Evolutionary conservation across 768 basidiomycete species (phyloP).

Genomic region (Pleurotus ostreatus): DNA sequence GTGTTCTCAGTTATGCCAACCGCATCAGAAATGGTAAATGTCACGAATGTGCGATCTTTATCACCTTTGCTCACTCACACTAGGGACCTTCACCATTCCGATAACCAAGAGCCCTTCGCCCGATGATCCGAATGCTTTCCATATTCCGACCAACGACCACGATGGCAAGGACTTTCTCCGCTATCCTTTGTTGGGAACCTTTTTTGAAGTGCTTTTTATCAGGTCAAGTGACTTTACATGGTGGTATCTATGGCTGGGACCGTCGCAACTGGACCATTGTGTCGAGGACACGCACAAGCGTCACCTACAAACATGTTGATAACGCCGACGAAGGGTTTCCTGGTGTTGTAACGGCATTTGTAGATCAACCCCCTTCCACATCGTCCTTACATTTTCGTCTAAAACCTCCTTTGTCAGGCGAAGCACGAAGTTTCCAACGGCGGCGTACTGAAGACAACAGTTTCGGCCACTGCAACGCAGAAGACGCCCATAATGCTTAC

Average conservation of each 20-base stretch:
- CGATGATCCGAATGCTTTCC: slow-evolving; percentile 39
- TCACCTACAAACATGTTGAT: slow-evolving; percentile 52
- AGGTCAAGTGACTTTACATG: slow-evolving; percentile 48
- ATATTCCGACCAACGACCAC: slow-evolving; percentile 48
- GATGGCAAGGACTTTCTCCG: slow-evolving; percentile 28
- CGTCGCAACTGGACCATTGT: slow-evolving; percentile 52
- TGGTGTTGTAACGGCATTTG: slow-evolving; percentile 39
- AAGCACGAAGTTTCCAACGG: slow-evolving; percentile 44
- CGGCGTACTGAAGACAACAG: slow-evolving; percentile 35
- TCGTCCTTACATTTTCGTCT: not conserved
- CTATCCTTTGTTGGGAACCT: not conserved
- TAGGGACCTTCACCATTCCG: slow-evolving; percentile 52
- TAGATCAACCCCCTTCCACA: slow-evolving; percentile 15
- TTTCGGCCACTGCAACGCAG: slow-evolving; percentile 44
- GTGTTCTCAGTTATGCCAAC: slow-evolving; percentile 39
- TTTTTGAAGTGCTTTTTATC: not conserved
- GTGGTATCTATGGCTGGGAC: slow-evolving; percentile 55
- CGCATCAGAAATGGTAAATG: slow-evolving; percentile 44
- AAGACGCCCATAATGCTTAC: slow-evolving; percentile 58
- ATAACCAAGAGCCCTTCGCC: slow-evolving; percentile 42
- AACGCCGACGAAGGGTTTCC: slow-evolving; percentile 53
- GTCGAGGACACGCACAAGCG: slow-evolving; percentile 35
- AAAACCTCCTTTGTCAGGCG: slow-evolving; percentile 23
- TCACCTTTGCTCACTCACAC: not conserved
- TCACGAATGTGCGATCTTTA: not conserved